Evolutionary conservation across 768 basidiomycete species (phyloP).

Genomic region (Leccinellum luteum): DNA sequence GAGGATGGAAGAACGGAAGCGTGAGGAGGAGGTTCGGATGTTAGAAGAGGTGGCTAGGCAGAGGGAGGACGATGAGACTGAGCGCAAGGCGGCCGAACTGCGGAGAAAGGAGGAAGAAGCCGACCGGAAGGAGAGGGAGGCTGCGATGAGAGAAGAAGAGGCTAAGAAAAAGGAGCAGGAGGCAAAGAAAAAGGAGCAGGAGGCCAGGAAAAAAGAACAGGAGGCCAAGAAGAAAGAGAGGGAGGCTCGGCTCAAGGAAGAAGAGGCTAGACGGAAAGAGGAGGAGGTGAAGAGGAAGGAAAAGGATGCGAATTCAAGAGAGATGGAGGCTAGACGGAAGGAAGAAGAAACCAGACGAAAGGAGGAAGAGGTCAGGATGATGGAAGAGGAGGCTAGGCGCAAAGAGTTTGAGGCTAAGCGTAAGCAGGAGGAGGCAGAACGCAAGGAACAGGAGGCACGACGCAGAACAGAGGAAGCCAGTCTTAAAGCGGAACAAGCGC

Average conservation of each 20-base stretch:
- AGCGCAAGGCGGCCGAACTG: conserved; percentile 29
- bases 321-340: conserved; percentile 26
- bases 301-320: conserved; percentile 26
- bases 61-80: conserved; percentile 23
- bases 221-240: conserved; percentile 31
- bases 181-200: conserved; percentile 28
- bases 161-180: conserved; percentile 26
- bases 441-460: conserved; percentile 32
- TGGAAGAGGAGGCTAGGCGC: conserved; percentile 25
- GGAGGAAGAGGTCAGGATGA: conserved; percentile 27
- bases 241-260: conserved; percentile 18
- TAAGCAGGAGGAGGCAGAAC: conserved; percentile 27
- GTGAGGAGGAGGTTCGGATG: conserved; percentile 27
- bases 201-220: conserved; percentile 19
- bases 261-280: conserved; percentile 22
- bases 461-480: conserved; percentile 27
- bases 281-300: conserved; percentile 24
- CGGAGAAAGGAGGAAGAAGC: conserved; percentile 34
- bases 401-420: conserved; percentile 30
- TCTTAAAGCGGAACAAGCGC: conserved; percentile 22
- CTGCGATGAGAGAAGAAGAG: conserved; percentile 24
- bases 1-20: conserved; percentile 24
- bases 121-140: conserved; percentile 29
- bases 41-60: conserved; percentile 28
- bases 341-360: conserved; percentile 30